Evolutionary conservation across 2,329 filamentous ascomycete genomes (phyloP).

Genomic region (Aschersonia sp.): DNA sequence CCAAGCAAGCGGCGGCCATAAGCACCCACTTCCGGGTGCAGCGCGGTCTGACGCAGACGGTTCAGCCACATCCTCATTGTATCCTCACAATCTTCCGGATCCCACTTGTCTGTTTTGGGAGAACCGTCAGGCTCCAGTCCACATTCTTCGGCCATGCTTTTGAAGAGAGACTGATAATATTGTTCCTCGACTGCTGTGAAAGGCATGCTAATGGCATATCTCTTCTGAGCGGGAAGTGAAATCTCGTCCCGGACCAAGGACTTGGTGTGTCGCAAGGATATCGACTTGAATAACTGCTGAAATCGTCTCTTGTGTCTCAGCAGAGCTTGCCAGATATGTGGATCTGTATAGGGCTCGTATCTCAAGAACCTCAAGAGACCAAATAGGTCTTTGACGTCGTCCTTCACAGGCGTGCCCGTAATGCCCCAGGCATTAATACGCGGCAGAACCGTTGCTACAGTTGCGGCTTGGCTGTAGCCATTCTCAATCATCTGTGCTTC

Average conservation of each 20-base stretch:
- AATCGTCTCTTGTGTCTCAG: slow-evolving; percentile 52
- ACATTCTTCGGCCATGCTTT: slow-evolving; percentile 58
- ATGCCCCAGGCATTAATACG: slow-evolving; percentile 83
- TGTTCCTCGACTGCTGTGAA: slow-evolving; percentile 87
- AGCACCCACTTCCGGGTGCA: slow-evolving; percentile 71
- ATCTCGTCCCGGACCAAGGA: slow-evolving; percentile 66
- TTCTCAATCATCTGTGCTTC: slow-evolving; percentile 90
- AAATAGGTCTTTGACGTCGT: slow-evolving; percentile 61
- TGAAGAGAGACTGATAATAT: slow-evolving; percentile 65
- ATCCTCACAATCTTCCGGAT: slow-evolving; percentile 48
- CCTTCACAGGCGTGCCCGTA: slow-evolving; percentile 73
- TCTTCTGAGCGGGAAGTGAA: slow-evolving; percentile 64
- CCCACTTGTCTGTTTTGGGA: slow-evolving; percentile 48
- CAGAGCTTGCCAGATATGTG: slow-evolving; percentile 54
- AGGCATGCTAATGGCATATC: slow-evolving; percentile 76
- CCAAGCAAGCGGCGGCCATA: slow-evolving; percentile 51
- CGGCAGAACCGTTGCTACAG: slow-evolving; percentile 65
- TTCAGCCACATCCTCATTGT: slow-evolving; percentile 70
- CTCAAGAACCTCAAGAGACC: slow-evolving; percentile 71
- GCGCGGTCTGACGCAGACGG: slow-evolving; percentile 63
- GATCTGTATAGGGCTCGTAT: slow-evolving; percentile 58
- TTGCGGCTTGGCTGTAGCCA: slow-evolving; percentile 70
- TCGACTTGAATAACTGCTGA: slow-evolving; percentile 49
- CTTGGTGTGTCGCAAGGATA: slow-evolving; percentile 80
- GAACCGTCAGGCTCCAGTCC: slow-evolving; percentile 49